phyloP scores from a whole-genome alignment of 805 yeast species.

The Peterozyma toletana region DNA sequence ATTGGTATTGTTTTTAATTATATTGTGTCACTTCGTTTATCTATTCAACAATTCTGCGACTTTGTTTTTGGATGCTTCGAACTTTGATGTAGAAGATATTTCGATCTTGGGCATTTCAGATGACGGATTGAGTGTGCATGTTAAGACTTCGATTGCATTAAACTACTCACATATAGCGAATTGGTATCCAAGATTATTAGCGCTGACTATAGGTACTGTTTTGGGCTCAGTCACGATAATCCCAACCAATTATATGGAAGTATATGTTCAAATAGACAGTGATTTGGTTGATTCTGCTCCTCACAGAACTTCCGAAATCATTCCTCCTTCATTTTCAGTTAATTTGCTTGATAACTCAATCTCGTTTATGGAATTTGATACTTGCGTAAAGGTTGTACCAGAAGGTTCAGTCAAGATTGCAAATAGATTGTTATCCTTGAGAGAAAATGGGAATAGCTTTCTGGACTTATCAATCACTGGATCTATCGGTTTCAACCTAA shows the following conservation, averaged over 20 bases:
- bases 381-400: conserved; percentile 8
- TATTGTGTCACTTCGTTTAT: neutral
- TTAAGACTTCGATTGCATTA: conserved; percentile 9
- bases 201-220: neutral
- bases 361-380: conserved; percentile 8
- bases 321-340: conserved; percentile 1
- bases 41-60: conserved; percentile 1
- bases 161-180: conserved; percentile 11
- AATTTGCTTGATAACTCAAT: neutral
- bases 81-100: conserved; percentile 5
- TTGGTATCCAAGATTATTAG: conserved; percentile 6
- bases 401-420: conserved; percentile 3
- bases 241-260: conserved; percentile 5
- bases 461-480: conserved; percentile 1
- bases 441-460: neutral
- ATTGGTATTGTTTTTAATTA: neutral
- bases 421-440: neutral
- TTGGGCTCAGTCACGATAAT: conserved; percentile 7
- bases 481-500: conserved; percentile 1
- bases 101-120: conserved; percentile 9
- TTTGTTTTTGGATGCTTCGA: conserved; percentile 4
- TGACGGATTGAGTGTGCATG: conserved; percentile 10
- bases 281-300: neutral
- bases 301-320: conserved; percentile 2
- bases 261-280: conserved; percentile 7